These are phyloP conservation scores for Aspergillus candidus DNA, from an alignment of 2,329 filamentous ascomycete genomes.

Conservation along the genomic window DNA sequence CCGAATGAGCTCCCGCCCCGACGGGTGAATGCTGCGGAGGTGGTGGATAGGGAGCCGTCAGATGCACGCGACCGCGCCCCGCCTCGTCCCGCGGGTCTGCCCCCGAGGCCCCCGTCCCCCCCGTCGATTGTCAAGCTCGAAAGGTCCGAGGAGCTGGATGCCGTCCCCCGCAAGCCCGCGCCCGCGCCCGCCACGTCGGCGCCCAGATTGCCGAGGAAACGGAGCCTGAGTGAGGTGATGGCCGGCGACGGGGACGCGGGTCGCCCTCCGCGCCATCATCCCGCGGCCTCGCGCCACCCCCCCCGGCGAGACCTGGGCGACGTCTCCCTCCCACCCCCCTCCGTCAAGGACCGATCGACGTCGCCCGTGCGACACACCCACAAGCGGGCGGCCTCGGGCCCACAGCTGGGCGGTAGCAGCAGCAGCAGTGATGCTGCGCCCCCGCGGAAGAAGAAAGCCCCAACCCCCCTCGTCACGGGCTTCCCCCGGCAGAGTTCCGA, in stretches of 20 bases:
- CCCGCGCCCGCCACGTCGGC: constrained; percentile 11
- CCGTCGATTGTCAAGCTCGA: constrained; percentile 35
- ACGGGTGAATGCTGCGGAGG: constrained; percentile 22
- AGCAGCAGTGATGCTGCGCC: constrained; percentile 5
- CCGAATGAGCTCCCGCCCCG: constrained; percentile 20
- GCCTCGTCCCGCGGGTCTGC: constrained; percentile 20
- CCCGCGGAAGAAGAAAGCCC: constrained; percentile 32
- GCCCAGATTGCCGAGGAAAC: constrained; percentile 26
- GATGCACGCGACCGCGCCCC: constrained; percentile 17
- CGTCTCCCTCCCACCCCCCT: constrained; percentile 21
- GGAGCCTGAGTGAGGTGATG: constrained; percentile 34
- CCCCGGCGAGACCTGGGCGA: constrained; percentile 25
- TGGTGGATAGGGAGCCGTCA: constrained; percentile 22
- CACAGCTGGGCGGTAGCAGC: constrained; percentile 17
- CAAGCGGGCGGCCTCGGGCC: constrained; percentile 32
- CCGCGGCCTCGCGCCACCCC: constrained; percentile 14
- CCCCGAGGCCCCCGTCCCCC: constrained; percentile 23
- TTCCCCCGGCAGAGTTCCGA: constrained; percentile 41
- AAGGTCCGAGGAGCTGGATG: constrained; percentile 26
- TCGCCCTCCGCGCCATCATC: constrained; percentile 17
- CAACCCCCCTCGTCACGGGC: constrained; percentile 37
- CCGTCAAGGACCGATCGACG: constrained; percentile 30
- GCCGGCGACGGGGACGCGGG: constrained; percentile 25
- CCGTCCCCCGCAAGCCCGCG: constrained; percentile 19
- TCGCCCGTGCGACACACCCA: constrained; percentile 33